phyloP scores from a whole-genome alignment of 805 yeast species.

The Sungouiozyma ichnusensis region DNA sequence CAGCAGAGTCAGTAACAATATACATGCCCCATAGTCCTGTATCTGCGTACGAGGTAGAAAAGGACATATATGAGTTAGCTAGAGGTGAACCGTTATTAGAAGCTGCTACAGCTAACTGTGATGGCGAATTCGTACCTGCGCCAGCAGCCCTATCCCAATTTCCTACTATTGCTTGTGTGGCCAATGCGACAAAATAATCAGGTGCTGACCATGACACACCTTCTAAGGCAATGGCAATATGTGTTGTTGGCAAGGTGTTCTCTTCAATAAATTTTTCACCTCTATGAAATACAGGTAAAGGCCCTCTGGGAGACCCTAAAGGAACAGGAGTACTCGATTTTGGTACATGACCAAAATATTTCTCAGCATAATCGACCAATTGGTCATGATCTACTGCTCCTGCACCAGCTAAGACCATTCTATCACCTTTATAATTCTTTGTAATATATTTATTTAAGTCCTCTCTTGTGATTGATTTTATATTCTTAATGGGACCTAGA shows the following conservation, averaged over 20 bases:
- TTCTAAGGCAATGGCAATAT: slow-evolving; percentile 90
- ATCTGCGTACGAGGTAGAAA: slow-evolving; percentile 93
- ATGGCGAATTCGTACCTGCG: slow-evolving; percentile 71
- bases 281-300: slow-evolving; percentile 69
- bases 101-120: slow-evolving; percentile 58
- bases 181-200: slow-evolving; percentile 89
- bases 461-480: slow-evolving; percentile 61
- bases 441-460: slow-evolving; percentile 74
- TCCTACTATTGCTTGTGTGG: slow-evolving; percentile 93
- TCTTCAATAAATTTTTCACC: slow-evolving; percentile 83
- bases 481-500: slow-evolving; percentile 85
- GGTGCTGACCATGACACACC: slow-evolving; percentile 97
- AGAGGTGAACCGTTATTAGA: slow-evolving; percentile 42
- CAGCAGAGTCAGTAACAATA: slow-evolving; percentile 67
- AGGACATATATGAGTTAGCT: slow-evolving; percentile 93
- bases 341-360: slow-evolving; percentile 61
- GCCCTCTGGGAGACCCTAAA: slow-evolving; percentile 54
- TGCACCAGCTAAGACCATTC: slow-evolving; percentile 97
- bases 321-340: slow-evolving; percentile 46
- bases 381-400: slow-evolving; percentile 88
- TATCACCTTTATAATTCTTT: slow-evolving; percentile 85
- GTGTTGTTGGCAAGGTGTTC: slow-evolving; percentile 74
- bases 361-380: slow-evolving; percentile 64
- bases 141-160: slow-evolving; percentile 95
- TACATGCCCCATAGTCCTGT: slow-evolving; percentile 98